A percentile compares a stretch with the other conserved stretches of the same genome.
Evolutionary conservation across 2,329 filamentous ascomycete species (phyloP).

Genomic region (Fusarium brachygibbosum): DNA sequence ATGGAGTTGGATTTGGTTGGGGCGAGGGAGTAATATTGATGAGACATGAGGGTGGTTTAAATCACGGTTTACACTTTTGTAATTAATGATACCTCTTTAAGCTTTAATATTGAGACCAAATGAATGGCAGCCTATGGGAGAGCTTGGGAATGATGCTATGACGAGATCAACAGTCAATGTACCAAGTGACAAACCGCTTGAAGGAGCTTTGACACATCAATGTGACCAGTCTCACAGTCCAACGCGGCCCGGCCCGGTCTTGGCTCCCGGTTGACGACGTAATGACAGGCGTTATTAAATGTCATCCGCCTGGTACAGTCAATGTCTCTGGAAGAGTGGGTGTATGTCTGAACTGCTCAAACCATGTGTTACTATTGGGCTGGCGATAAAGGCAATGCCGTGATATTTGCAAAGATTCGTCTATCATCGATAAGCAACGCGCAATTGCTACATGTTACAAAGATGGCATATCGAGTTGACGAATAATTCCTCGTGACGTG

Average conservation of each 20-base stretch:
- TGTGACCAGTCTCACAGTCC: background rate
- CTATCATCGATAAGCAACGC: background rate
- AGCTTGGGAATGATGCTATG: background rate
- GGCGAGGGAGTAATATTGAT: background rate
- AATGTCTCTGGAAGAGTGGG: background rate
- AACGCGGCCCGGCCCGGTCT: background rate
- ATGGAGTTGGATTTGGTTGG: background rate
- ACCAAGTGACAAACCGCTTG: background rate
- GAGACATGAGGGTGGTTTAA: background rate
- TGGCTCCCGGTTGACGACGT: background rate
- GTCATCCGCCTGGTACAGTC: too few species aligned
- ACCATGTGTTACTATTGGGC: too few species aligned
- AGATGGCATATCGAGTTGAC: background rate
- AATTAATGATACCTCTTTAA: constrained; percentile 18
- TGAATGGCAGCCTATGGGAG: too few species aligned
- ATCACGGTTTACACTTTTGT: background rate
- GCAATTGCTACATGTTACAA: too few species aligned
- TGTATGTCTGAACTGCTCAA: background rate
- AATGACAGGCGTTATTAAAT: background rate
- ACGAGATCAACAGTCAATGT: background rate
- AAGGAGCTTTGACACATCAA: background rate
- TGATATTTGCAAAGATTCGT: background rate
- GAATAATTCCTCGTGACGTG: background rate
- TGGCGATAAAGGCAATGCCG: too few species aligned
- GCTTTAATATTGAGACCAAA: background rate